Evolutionary conservation across 2,329 filamentous ascomycete species (phyloP), one percentile per base, ranked within the genome.

Genomic region (Colletotrichum caudatum): DNA sequence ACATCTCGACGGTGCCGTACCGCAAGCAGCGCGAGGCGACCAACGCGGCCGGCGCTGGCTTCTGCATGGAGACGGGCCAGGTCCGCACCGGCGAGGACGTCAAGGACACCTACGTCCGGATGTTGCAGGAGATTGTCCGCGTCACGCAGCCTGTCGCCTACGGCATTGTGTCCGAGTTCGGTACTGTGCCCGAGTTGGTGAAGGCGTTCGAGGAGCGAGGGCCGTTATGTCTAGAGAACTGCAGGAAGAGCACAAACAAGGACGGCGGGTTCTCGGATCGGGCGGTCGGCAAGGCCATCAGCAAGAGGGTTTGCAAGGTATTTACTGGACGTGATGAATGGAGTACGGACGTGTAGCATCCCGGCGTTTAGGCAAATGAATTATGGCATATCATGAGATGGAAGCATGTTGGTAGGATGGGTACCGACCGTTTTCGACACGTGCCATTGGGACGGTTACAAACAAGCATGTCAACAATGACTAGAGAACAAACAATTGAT

Each of bases 41-140:
- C 60, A 81, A 81, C 74, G 84, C 83, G 65, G 84, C 87, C 1
- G 84, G 86, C 16, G 90, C 89, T 1, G 85, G 88, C 0, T 95
- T 95, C 78, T 95, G 93, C 81, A 94, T 95, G 91, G 92, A 94
- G 64, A 84, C 85, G 0, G 93, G 93, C 0, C 93, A 95, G 80
- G 91, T 95, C 53, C 89, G 89, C 66, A 88, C 90, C 0, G 93
- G 93, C 37, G 88, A 92, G 37, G 87, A 89, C 54, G 81, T 86
- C 2, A 79, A 82, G 8, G 93, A 95, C 76, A 93, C 90, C 0
- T 95, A 92, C 74, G 83, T 90, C 56, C 89, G 89, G 74, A 93
- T 95, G 92, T 82, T 96, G 62, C 91, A 94, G 80, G 91, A 94
- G 80, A 89, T 95, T 51, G 85, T 85, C 18, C 88, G 92, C 20